Evolutionary conservation across 1,139 yeast species (phyloP).

Genomic region (Pneumocystis oryctolagi): DNA sequence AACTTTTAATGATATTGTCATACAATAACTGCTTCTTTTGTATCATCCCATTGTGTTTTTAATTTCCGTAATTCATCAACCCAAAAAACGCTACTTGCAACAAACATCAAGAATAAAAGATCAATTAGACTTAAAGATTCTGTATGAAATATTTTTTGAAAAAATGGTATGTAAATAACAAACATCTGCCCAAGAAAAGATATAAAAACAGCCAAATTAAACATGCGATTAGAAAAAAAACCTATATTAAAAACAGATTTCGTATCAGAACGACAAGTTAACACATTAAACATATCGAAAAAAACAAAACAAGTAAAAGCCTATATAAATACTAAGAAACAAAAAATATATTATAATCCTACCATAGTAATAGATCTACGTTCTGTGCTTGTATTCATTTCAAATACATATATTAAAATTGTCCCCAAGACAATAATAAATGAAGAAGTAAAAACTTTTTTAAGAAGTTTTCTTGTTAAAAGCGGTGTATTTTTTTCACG

Average conservation of each 20-base stretch:
- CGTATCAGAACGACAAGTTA: slow-evolving; percentile 74
- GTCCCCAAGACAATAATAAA: slow-evolving; percentile 61
- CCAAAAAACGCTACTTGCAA: slow-evolving; percentile 70
- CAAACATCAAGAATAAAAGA: slow-evolving; percentile 40
- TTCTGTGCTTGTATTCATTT: slow-evolving; percentile 53
- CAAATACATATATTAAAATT: slow-evolving; percentile 64
- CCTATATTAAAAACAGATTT: slow-evolving; percentile 75
- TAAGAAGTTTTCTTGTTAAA: slow-evolving; percentile 50
- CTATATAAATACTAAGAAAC: slow-evolving; percentile 22
- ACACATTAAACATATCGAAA: slow-evolving; percentile 90
- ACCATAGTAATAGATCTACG: not conserved
- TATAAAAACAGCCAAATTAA: slow-evolving; percentile 81
- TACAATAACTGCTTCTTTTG: not conserved
- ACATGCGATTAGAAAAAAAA: slow-evolving; percentile 61
- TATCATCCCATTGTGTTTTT: not conserved
- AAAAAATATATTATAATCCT: not conserved
- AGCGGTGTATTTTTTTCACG: slow-evolving; percentile 73
- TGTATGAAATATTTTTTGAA: slow-evolving; percentile 84
- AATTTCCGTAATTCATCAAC: slow-evolving; percentile 71
- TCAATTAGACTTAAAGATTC: slow-evolving; percentile 67
- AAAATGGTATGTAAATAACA: slow-evolving; percentile 83
- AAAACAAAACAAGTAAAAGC: slow-evolving; percentile 91
- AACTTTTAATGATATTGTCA: not conserved
- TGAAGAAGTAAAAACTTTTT: slow-evolving; percentile 63
- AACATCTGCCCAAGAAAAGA: slow-evolving; percentile 83